Evolutionary conservation across 106 monocot genomes (phyloP), one percentile per base, ranked within the genome.

Genomic region (Dendrobium huoshanense): DNA sequence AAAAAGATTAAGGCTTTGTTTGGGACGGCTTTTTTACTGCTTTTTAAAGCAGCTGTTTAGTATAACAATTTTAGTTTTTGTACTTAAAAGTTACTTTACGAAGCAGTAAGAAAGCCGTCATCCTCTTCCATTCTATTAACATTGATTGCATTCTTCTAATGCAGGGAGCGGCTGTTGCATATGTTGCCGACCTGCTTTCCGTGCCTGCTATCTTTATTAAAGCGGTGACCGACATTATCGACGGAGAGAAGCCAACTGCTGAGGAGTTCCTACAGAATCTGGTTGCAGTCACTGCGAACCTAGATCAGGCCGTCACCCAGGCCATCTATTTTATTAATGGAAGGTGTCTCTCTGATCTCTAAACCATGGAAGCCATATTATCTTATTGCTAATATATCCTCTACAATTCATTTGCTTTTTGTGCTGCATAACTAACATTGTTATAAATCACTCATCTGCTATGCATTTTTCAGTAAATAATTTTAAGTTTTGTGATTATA

Each of bases 101-200:
- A 37, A 37, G 37, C 0, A 37, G 3, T 37, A 37, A 37, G 3
- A 37, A 37, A 37, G 37, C 37, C 37, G 3, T 37, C 37, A 25
- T 65, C 25, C 7, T 61, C 61, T 61, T 64, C 22, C 24, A 65
- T 25, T 25, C n/a, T 65, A 65, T 1, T 65, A 65, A 9, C 64
- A 65, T 8, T 24, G 22, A 65, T 24, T 25, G 25, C 64, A 24
- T 72, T 37, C 7, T 20, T 44, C 7, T 74, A 19, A 44, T 42
- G 42, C 90, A 97, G 96, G 96, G 92, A 72, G 96, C 96, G 55
- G 96, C 96, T 13, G 86, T 97, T 37, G 96, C 90, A 11, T 97
- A 96, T 79, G 94, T 97, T 3, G 89, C 96, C 0, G 85, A 89
- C 79, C 79, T 97, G 43, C 79, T 94, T 37, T 97, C 94, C 0